phyloP scores from a whole-genome alignment of 306 rosid species.

The Citrullus colocynthis region DNA sequence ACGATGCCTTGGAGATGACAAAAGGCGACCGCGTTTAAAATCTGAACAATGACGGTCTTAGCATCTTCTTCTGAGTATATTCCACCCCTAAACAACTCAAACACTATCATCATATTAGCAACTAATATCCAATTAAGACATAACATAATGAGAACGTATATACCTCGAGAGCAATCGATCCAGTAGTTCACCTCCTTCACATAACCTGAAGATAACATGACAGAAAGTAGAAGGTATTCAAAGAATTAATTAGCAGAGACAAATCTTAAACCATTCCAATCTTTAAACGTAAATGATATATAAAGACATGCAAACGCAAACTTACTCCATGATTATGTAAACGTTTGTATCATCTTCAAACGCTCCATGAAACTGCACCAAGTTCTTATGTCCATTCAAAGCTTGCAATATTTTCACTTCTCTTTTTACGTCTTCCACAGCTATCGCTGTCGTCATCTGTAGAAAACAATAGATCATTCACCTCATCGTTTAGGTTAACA shows the following conservation, averaged over 20 bases:
- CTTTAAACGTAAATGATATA: background rate
- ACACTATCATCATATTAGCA: background rate
- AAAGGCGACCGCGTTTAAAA: constrained; percentile 19
- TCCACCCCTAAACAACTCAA: constrained; percentile 53
- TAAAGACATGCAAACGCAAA: constrained; percentile 6
- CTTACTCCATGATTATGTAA: constrained; percentile 84
- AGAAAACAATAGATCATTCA: background rate
- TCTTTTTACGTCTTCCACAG: constrained; percentile 75
- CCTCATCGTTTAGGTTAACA: too few species aligned
- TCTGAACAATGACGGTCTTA: constrained; percentile 27
- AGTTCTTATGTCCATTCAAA: constrained; percentile 59
- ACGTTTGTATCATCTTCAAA: constrained; percentile 75
- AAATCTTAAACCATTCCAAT: background rate
- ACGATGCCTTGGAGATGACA: constrained; percentile 38
- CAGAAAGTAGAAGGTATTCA: constrained; percentile 11
- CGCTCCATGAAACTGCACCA: constrained; percentile 74
- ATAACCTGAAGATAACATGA: constrained; percentile 40
- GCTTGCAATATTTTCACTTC: constrained; percentile 82
- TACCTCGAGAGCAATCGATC: constrained; percentile 89
- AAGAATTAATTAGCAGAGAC: background rate
- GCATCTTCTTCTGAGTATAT: constrained; percentile 31
- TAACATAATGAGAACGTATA: background rate
- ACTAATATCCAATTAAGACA: background rate
- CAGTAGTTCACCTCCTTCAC: constrained; percentile 81
- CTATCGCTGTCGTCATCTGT: constrained; percentile 86